Conservation (phyloP, 441 rosid genomes). For the Populus hybrid region DNA sequence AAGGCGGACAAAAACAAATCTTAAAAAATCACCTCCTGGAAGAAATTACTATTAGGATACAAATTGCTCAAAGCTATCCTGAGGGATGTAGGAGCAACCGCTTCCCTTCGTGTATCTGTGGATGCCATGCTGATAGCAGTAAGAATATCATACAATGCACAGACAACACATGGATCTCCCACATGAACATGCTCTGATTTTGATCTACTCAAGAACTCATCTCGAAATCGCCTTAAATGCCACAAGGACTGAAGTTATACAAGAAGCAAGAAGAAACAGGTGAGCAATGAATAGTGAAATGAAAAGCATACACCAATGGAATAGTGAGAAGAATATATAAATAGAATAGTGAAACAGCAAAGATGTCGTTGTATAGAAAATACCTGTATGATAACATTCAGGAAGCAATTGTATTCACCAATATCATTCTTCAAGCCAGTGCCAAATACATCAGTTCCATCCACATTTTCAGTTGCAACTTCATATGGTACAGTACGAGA, state of each 20-base stretch:
- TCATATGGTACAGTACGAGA: constrained; percentile 34
- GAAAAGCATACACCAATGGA: not conserved
- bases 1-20: constrained; percentile 20
- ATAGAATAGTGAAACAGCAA: not conserved
- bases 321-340: not conserved
- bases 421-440: too few species aligned
- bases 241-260: constrained; percentile 71
- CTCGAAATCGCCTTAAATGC: constrained; percentile 80
- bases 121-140: constrained; percentile 63
- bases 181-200: constrained; percentile 71
- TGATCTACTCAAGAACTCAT: constrained; percentile 76
- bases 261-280: constrained; percentile 18
- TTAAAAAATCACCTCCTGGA: constrained; percentile 68
- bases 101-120: constrained; percentile 52
- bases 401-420: constrained; percentile 96
- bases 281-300: not conserved
- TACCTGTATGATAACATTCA: constrained; percentile 97
- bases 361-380: constrained; percentile 2
- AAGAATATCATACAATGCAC: constrained; percentile 77
- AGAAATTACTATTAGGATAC: constrained; percentile 86
- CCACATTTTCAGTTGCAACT: constrained; percentile 27
- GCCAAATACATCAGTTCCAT: constrained; percentile 46
- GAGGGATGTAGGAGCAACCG: constrained; percentile 81
- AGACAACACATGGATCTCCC: constrained; percentile 93
- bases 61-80: constrained; percentile 89